These are phyloP conservation scores for Pyrenophora tritici-repentis DNA, from an alignment of 2,329 filamentous ascomycete species.

Conservation along the genomic window DNA sequence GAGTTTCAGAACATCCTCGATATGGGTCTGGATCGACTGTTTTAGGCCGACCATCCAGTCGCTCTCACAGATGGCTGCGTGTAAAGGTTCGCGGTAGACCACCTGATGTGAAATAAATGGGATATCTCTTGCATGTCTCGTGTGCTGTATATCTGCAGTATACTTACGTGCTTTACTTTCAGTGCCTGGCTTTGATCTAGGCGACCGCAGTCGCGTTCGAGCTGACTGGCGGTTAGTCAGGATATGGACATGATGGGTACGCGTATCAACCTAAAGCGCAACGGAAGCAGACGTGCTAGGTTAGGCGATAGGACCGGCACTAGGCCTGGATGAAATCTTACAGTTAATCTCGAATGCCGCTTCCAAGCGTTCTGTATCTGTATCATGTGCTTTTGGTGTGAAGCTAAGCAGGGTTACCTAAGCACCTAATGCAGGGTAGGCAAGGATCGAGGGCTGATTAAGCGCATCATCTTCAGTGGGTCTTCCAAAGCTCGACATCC, in stretches of 20 bases:
- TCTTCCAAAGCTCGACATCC: too few relatives aligned
- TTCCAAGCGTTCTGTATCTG: too few relatives aligned
- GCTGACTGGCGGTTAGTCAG: background rate
- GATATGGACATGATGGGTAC: background rate
- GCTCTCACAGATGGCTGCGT: background rate
- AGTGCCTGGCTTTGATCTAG: background rate
- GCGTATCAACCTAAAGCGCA: background rate
- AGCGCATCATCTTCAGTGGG: too few relatives aligned
- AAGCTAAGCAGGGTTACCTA: too few relatives aligned
- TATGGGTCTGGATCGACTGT: constrained; percentile 23
- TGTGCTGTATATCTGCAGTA: background rate
- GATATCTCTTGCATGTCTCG: background rate
- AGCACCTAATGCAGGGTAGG: too few relatives aligned
- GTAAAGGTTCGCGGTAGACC: background rate
- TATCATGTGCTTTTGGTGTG: too few relatives aligned
- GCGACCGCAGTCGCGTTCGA: background rate
- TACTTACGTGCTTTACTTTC: background rate
- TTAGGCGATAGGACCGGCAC: too few relatives aligned
- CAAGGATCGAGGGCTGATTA: too few relatives aligned
- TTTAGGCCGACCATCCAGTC: constrained; percentile 3
- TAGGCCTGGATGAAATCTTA: too few relatives aligned
- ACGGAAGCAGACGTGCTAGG: too few relatives aligned
- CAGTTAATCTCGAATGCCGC: too few relatives aligned
- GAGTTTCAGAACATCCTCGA: constrained; percentile 39
- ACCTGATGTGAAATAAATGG: too few relatives aligned